A percentile compares a stretch with the other conserved stretches of the same genome.
These are phyloP conservation scores for Cystobasidium tubakii DNA, from an alignment of 768 basidiomycete genomes.

Conservation along the genomic window DNA sequence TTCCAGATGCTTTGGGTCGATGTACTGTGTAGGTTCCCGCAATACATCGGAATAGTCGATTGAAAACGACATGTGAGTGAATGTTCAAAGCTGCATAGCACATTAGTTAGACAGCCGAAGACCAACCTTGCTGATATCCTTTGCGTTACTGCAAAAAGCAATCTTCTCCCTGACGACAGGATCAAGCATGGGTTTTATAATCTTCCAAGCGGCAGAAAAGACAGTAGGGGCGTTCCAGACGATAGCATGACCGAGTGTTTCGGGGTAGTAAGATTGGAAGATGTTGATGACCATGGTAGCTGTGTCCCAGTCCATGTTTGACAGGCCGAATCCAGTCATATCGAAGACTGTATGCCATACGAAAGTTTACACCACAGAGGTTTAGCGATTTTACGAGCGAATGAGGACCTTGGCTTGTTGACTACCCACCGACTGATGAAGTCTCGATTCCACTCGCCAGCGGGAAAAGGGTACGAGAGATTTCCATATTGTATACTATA, in stretches of 20 bases:
- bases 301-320: conserved; percentile 31
- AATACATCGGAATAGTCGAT: too few relatives aligned
- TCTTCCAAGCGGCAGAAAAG: conserved; percentile 44
- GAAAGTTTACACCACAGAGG: too few relatives aligned
- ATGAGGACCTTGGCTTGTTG: too few relatives aligned
- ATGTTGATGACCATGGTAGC: neutral
- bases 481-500: conserved; percentile 43
- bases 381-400: too few relatives aligned
- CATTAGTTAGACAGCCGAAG: too few relatives aligned
- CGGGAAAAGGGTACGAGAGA: conserved; percentile 37
- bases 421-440: conserved; percentile 7
- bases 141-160: conserved; percentile 15
- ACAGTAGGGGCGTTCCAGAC: conserved; percentile 43
- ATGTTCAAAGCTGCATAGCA: too few relatives aligned
- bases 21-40: conserved; percentile 8
- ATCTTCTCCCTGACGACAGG: conserved; percentile 43
- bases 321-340: conserved; percentile 43
- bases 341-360: conserved; percentile 37
- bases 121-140: neutral
- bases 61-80: too few relatives aligned
- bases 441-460: conserved; percentile 37
- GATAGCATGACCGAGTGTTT: conserved; percentile 40
- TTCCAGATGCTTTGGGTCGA: conserved; percentile 39
- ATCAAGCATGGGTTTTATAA: conserved; percentile 43
- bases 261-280: conserved; percentile 42